A percentile compares a stretch with the other conserved stretches of the same genome.
These are phyloP conservation scores for Poronia punctata DNA, from an alignment of 495 filamentous ascomycete genomes.

Conservation along the genomic window DNA sequence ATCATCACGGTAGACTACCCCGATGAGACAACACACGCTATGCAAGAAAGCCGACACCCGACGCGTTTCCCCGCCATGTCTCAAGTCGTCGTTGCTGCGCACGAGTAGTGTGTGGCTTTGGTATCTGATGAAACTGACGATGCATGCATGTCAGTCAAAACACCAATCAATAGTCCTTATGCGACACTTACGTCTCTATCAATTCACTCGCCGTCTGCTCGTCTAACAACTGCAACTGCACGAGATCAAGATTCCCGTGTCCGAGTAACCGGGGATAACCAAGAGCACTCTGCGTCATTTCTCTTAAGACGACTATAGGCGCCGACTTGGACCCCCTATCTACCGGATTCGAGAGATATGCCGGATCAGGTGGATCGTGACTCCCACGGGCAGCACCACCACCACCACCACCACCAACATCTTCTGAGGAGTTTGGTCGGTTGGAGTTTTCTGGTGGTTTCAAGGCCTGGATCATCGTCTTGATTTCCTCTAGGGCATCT, in stretches of 20 bases:
- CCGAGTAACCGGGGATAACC: constrained; percentile 16
- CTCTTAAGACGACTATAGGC: constrained; percentile 22
- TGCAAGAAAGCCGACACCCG: constrained; percentile 21
- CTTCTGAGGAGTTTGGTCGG: background rate
- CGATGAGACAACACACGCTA: constrained; percentile 24
- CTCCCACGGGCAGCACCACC: constrained; percentile 3
- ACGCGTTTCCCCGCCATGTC: constrained; percentile 24
- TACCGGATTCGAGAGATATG: constrained; percentile 19
- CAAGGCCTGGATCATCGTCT: constrained; percentile 17
- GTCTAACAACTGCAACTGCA: constrained; percentile 22
- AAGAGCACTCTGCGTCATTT: constrained; percentile 19
- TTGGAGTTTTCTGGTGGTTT: background rate
- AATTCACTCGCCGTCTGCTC: constrained; percentile 22
- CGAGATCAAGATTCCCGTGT: constrained; percentile 18
- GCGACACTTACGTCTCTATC: constrained; percentile 18
- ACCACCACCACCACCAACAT: background rate
- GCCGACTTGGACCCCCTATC: constrained; percentile 24
- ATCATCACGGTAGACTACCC: constrained; percentile 21
- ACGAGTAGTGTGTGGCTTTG: constrained; percentile 22
- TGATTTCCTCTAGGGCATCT: constrained; percentile 20
- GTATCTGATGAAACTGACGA: constrained; percentile 20
- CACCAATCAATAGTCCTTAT: too few species aligned
- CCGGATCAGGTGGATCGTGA: constrained; percentile 9
- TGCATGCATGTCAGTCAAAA: too few species aligned
- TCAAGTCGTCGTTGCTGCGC: constrained; percentile 17